Evolutionary conservation across 2,329 filamentous ascomycete genomes (phyloP).

Genomic region (Myriosclerotinia duriaeana): DNA sequence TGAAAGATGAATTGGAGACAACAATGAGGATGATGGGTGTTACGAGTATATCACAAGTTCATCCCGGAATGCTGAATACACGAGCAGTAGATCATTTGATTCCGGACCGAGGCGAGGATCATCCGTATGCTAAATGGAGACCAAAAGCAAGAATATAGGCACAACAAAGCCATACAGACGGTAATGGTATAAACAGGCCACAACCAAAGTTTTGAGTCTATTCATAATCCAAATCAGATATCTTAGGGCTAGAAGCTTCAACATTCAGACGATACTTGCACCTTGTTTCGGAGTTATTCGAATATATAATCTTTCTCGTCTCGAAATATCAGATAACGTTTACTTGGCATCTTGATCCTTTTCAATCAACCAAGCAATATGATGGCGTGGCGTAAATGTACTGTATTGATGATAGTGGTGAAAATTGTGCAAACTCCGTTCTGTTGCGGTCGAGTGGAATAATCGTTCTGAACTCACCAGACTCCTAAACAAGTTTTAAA

Average conservation of each 20-base stretch:
- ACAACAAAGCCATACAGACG: background rate
- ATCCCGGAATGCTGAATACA: slow-evolving; percentile 61
- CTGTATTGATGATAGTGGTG: background rate
- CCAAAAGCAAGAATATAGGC: slow-evolving; percentile 38
- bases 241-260: background rate
- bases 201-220: background rate
- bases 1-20: slow-evolving; percentile 62
- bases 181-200: background rate
- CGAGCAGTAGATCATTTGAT: slow-evolving; percentile 50
- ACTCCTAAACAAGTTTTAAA: background rate
- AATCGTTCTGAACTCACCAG: background rate
- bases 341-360: background rate
- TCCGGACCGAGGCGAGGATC: slow-evolving; percentile 44
- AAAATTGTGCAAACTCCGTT: background rate
- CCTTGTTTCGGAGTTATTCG: background rate
- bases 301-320: background rate
- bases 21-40: slow-evolving; percentile 67
- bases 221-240: background rate
- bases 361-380: background rate
- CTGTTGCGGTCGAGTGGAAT: background rate
- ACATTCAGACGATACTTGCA: background rate
- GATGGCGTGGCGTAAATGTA: background rate
- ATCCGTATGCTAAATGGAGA: slow-evolving; percentile 47
- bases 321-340: background rate
- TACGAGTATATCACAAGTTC: slow-evolving; percentile 58